phyloP scores from a whole-genome alignment of 2,329 filamentous ascomycete genomes.

The Aspergillus candidus region DNA sequence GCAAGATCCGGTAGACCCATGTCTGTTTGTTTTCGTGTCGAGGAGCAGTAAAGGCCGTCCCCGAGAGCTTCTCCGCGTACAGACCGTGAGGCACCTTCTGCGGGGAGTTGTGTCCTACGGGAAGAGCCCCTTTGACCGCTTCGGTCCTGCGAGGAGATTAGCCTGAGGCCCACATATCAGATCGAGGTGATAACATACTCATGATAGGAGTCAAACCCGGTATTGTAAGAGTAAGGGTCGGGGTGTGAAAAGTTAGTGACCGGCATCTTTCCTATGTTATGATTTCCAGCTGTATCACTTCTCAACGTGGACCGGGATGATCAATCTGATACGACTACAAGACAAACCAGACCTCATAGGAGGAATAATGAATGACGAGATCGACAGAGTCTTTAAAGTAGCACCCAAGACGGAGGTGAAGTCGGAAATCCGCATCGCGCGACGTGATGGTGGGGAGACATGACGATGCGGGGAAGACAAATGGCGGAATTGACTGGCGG shows the following conservation, averaged over 20 bases:
- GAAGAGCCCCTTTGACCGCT: slow-evolving; percentile 67
- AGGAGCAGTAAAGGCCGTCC: slow-evolving; percentile 65
- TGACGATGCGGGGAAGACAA: not conserved
- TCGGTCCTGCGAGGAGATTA: slow-evolving; percentile 54
- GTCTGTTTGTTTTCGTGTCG: slow-evolving; percentile 63
- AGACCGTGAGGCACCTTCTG: slow-evolving; percentile 73
- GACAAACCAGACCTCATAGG: no score
- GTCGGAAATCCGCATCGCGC: not conserved
- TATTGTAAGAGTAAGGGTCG: slow-evolving; percentile 70
- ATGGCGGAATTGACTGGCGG: slow-evolving; percentile 6
- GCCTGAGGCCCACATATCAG: slow-evolving; percentile 3
- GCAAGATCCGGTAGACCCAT: slow-evolving; percentile 66
- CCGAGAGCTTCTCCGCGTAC: slow-evolving; percentile 74
- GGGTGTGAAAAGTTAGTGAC: slow-evolving; percentile 56
- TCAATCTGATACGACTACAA: not conserved
- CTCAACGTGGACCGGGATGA: not conserved
- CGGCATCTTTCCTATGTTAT: slow-evolving; percentile 48
- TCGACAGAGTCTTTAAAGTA: no score
- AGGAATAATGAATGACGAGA: no score
- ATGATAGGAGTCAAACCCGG: slow-evolving; percentile 70
- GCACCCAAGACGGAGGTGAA: no score
- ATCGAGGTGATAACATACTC: slow-evolving; percentile 51
- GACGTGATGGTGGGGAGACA: not conserved
- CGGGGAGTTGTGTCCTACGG: slow-evolving; percentile 71
- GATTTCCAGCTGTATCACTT: not conserved